phyloP scores from a whole-genome alignment of 1,284 basidiomycete species.

The Cutaneotrichosporon sp. region DNA sequence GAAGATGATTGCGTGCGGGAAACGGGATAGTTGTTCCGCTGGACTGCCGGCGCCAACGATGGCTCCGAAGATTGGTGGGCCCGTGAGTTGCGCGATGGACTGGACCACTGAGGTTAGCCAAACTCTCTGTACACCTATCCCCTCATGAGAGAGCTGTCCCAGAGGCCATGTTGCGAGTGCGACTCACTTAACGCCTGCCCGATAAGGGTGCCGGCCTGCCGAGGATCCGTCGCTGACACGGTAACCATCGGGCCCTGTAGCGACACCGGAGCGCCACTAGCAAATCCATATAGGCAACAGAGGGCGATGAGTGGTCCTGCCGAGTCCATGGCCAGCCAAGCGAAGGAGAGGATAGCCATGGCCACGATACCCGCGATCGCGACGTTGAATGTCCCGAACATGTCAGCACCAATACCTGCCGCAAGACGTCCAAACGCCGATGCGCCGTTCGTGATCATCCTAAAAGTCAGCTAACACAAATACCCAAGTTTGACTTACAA shows the following conservation, averaged over 20 bases:
- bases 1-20: constrained; percentile 36
- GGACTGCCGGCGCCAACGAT: constrained; percentile 37
- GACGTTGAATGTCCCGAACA: constrained; percentile 39
- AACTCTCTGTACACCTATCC: neutral
- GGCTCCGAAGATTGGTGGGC: constrained; percentile 42
- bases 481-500: constrained; percentile 13
- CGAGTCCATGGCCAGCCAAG: constrained; percentile 36
- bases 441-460: constrained; percentile 39
- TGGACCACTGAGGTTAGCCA: constrained; percentile 32
- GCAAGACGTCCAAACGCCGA: constrained; percentile 38
- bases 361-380: constrained; percentile 28
- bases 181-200: constrained; percentile 44
- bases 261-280: constrained; percentile 37
- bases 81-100: constrained; percentile 36
- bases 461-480: neutral
- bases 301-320: constrained; percentile 31
- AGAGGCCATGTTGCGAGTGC: neutral
- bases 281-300: constrained; percentile 39
- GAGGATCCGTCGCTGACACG: constrained; percentile 33
- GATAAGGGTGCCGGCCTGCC: constrained; percentile 43
- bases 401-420: constrained; percentile 34
- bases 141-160: too few species aligned
- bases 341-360: constrained; percentile 37
- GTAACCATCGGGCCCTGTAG: constrained; percentile 43
- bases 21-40: constrained; percentile 27